A percentile compares a stretch with the other conserved stretches of the same genome.
These are phyloP conservation scores for Naganishia vaughanmartiniae DNA, from an alignment of 768 basidiomycete species.

Conservation along the genomic window DNA sequence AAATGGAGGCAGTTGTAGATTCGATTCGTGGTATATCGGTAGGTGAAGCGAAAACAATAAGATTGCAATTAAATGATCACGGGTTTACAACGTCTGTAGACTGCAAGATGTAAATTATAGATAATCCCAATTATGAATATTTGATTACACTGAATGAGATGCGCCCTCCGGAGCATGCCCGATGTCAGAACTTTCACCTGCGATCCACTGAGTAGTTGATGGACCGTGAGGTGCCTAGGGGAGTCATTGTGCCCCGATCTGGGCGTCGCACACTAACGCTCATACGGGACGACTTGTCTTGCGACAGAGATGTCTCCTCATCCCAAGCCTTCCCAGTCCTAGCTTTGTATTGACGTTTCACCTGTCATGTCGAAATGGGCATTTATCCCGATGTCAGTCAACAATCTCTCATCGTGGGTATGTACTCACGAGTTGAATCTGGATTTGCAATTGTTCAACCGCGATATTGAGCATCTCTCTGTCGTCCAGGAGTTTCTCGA, in stretches of 20 bases:
- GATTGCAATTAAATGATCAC: background rate
- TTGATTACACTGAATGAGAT: too few species aligned
- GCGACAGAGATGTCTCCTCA: background rate
- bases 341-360: constrained; percentile 22
- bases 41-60: background rate
- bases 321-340: constrained; percentile 19
- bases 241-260: constrained; percentile 10
- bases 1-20: background rate
- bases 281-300: background rate
- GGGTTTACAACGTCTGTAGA: background rate
- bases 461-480: constrained; percentile 20
- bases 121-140: too few species aligned
- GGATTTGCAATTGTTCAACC: constrained; percentile 18
- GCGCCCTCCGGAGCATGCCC: too few species aligned
- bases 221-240: constrained; percentile 5
- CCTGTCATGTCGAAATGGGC: background rate
- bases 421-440: constrained; percentile 14
- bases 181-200: background rate
- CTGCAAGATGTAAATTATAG: background rate
- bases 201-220: constrained; percentile 12
- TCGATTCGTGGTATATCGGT: background rate
- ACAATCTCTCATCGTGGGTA: too few species aligned
- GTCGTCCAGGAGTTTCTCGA: constrained; percentile 18
- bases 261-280: constrained; percentile 3
- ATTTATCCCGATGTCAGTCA: background rate